Evolutionary conservation across 805 yeast species (phyloP).

Genomic region (Ogataea wickerhamii): DNA sequence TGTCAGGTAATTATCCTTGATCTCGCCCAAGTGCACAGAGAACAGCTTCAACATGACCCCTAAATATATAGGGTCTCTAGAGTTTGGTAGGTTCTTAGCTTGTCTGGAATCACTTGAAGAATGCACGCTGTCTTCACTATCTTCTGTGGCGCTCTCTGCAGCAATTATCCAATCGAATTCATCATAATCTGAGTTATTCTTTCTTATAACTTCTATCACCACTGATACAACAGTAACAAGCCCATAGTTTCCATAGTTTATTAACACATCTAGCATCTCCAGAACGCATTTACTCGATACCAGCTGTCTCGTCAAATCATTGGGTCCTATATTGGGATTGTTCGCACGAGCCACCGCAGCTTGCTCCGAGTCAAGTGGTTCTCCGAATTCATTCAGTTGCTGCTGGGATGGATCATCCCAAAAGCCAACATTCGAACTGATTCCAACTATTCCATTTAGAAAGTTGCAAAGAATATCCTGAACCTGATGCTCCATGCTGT

Average conservation of each 20-base stretch:
- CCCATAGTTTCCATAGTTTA: conserved; percentile 71
- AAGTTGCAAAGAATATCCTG: conserved; percentile 59
- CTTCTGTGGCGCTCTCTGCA: conserved; percentile 18
- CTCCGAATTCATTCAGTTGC: conserved; percentile 47
- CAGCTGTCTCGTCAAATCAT: conserved; percentile 84
- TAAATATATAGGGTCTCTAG: conserved; percentile 87
- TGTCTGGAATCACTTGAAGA: neutral
- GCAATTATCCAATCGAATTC: conserved; percentile 35
- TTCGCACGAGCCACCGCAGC: conserved; percentile 34
- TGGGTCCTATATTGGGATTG: conserved; percentile 92
- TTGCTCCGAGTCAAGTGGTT: conserved; percentile 57
- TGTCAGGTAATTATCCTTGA: conserved; percentile 31
- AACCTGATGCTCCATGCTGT: conserved; percentile 31
- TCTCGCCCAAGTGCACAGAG: conserved; percentile 41
- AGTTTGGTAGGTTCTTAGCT: conserved; percentile 62
- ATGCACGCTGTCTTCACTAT: conserved; percentile 1
- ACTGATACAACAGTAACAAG: conserved; percentile 92
- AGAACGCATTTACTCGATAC: conserved; percentile 68
- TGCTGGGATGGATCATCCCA: conserved; percentile 25
- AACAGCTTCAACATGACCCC: conserved; percentile 81
- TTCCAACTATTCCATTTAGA: conserved; percentile 78
- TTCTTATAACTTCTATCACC: conserved; percentile 87
- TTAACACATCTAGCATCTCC: conserved; percentile 70
- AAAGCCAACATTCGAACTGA: conserved; percentile 36
- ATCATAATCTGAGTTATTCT: conserved; percentile 94